A percentile compares a stretch with the other conserved stretches of the same genome.
These are phyloP conservation scores for Candida taoyuanica DNA, from an alignment of 805 yeast genomes.

Conservation along the genomic window DNA sequence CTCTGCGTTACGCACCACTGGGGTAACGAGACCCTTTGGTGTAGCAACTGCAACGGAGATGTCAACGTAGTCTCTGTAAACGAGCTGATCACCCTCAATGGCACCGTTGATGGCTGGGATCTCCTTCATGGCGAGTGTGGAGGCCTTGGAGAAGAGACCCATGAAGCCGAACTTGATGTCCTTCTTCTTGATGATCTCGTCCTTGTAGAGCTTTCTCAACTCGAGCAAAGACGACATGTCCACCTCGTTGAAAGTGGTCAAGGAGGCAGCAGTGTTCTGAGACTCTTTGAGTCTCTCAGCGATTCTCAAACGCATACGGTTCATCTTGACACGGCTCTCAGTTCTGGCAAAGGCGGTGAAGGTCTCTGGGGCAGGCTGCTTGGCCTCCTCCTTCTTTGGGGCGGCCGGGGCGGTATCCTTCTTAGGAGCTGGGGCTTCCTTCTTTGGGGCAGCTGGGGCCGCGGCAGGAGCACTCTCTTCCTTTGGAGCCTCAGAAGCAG, in stretches of 20 bases:
- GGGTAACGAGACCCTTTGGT: conserved; percentile 98
- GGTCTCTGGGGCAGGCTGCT: conserved; percentile 32
- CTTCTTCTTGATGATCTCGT: conserved; percentile 88
- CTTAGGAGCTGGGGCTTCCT: conserved; percentile 22
- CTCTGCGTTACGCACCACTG: conserved; percentile 96
- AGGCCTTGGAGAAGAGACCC: conserved; percentile 97
- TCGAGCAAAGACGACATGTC: conserved; percentile 91
- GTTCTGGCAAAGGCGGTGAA: conserved; percentile 59
- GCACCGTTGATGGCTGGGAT: conserved; percentile 94
- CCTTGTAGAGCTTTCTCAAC: conserved; percentile 95
- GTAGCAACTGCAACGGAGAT: conserved; percentile 97
- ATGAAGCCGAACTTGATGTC: conserved; percentile 96
- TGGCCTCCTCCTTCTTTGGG: conserved; percentile 17
- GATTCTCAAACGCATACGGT: conserved; percentile 98
- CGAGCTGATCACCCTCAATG: conserved; percentile 90
- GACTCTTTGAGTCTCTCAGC: conserved; percentile 99
- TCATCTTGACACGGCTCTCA: conserved; percentile 95
- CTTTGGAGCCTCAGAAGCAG: conserved; percentile 13
- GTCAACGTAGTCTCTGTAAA: conserved; percentile 94
- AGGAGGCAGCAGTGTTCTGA: conserved; percentile 97
- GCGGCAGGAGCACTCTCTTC: conserved; percentile 22
- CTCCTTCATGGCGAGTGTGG: conserved; percentile 87
- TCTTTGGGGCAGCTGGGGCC: conserved; percentile 24
- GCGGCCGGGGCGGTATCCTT: no score
- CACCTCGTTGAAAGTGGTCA: conserved; percentile 96